Evolutionary conservation across 805 yeast genomes (phyloP), one percentile per base, ranked within the genome.

Genomic region (Schwanniomyces sp.): DNA sequence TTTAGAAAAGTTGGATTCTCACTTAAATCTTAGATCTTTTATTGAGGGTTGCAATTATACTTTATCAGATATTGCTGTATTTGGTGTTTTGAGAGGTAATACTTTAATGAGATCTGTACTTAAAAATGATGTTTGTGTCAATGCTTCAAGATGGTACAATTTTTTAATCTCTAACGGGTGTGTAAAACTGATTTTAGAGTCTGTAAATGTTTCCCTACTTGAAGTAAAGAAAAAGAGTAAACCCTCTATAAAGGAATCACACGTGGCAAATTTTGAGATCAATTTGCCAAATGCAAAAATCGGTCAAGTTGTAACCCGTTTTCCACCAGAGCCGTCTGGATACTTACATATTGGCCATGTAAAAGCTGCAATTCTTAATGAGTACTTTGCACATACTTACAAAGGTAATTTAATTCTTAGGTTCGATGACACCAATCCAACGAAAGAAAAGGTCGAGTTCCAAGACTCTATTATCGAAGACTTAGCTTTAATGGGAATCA

Each of bases 301-400:
- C 48, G 99, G 99, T 55, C 76, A 91, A 71, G 99, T 94, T 48
- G 98, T 94, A 45, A 94, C 99, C 46, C 87, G 99, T 75, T 94
- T 94, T 84, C 99, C 96, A 44, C 99, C 99, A 54, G 99, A 94
- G 76, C 99, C 99, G 51, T 88, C 96, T 74, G 99, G 99, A 74
- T 94, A 91, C 72, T 80, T 94, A 71, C 99, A 94, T 73, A 94
- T 94, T 72, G 99, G 99, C 58, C 99, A 94, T 67, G 99, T 96
- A 51, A 94, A 94, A 73, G 99, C 99, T 52, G 99, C 99, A 46
- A 79, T 94, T 50, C 80, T 94, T 66, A 94, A 94, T 76, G 94
- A 94, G 72, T 92, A 91, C 75, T 92, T 94, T 75, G 99, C 99
- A 42, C 85, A 89, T 59, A 86, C 82, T 64, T 94, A 92, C 79